Evolutionary conservation across 225 moss, liverwort and hornwort genomes (phyloP), one percentile per base, ranked within the genome.

Genomic region (Thuidium tamariscinum): DNA sequence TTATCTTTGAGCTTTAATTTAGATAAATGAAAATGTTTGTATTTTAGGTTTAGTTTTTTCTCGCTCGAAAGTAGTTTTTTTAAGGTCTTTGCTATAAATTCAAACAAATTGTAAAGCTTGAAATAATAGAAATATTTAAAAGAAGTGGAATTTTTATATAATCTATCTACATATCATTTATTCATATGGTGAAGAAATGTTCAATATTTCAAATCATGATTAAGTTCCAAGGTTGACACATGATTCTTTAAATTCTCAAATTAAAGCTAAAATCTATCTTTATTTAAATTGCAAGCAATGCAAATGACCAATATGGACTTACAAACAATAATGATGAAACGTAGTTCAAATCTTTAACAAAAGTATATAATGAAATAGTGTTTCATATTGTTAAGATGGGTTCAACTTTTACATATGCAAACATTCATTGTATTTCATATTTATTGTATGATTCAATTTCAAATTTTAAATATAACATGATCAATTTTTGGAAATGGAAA

Each of bases 401-500:
- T 63, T 36, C 29, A 0, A 34, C 25, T 7, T n/a, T 51, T 2
- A 11, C 1, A 16, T n/a, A 0, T 23, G 16, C 0, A 22, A 3
- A 7, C 1, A 11, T 48, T 5, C 1, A 26, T 36, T 36, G 8
- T 5, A 36, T 8, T 2, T 5, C 5, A n/a, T 18, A 12, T 34
- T 34, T 46, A 16, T 81, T 51, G 1, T 12, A 52, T 39, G 8
- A 66, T 29, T 37, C 5, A 67, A 37, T 37, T 18, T 51, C 19
- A 52, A 48, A 65, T 16, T 16, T n/a, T 7, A 16, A 49, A 27
- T 3, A 19, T 5, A 13, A 8, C 0, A 8, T 49, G 2, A 51
- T 66, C 4, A 17, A n/a, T 36, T 36, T 18, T 25, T 51, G 37
- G 1, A 66, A 25, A 16, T 0, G 0, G 0, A 0, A 27, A 29